Base-by-base conservation (phyloP, 495 filamentous ascomycete genomes). In the Trichoderma gamsii region DNA sequence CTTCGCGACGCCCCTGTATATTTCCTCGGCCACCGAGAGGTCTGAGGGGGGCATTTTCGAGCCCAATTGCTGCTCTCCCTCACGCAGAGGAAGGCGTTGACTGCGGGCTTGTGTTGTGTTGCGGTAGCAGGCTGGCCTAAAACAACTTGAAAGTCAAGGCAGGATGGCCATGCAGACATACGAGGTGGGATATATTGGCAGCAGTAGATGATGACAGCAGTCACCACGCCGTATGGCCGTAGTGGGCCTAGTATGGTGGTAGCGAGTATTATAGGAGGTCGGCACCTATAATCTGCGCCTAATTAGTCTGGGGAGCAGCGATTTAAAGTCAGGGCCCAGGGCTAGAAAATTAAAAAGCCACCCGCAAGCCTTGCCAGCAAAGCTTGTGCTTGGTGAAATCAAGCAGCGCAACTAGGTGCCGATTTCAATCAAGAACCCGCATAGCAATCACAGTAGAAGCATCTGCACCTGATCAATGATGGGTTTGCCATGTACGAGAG, bases 1-100 rank as follows among this genome's bases (percentile, higher is more conserved):
- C 44, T 25, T 41, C 13, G 52, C 65, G 23, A 41, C 23, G 65
- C 43, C 65, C 16, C 44, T 35, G 65, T 38, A 56, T 32, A 67
- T 41, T 8, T 67, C 65, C 44, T 67, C 65, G 44, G 65, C 65
- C 25, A 67, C 65, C 1, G 65, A 67, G 25, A 61, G 56, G 56
- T 61, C 25, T 23, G 25, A 32, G 16, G 56, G 56, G 56, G 56
- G 56, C 56, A 61, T 61, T 16, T 27, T 61, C 23, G 25, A 13
- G 12, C 25, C 56, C 25, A 27, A 29, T 32, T 32, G 56, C 56
- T 61, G 25, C 51, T 59, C 21, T 12, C 11, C 51, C 51, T 25
- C 51, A 25, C 23, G 23, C 23, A 27, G n/a, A 21, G 51, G 51
- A 59, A 23, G 18, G 18, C n/a, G 21, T 23, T 8, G n/a, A 21